Evolutionary conservation across 169 alveolate species (phyloP), one percentile per base, ranked within the genome.

Genomic region (Theileria annulata): DNA sequence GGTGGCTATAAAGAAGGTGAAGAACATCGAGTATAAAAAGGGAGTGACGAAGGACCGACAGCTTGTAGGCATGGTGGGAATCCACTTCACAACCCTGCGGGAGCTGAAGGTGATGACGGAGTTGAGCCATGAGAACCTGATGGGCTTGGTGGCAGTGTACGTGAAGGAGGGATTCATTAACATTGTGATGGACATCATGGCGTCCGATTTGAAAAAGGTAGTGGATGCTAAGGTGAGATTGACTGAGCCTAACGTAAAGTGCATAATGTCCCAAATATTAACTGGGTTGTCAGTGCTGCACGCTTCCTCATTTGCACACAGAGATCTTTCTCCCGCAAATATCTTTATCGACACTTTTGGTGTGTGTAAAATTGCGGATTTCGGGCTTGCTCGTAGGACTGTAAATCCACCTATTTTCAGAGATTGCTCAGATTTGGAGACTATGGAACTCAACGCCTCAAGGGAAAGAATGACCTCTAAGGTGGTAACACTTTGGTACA

Each of bases 1-100:
- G 58, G 97, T 95, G 0, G 99, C 99, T 17, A 92, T 97, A 6
- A 97, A 97, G 88, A 96, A 97, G 87, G 97, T 95, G 27, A 92
- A 82, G 84, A 77, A 81, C 54, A 79, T 82, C 28, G 86, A 85
- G 80, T 27, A 88, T 81, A 77, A 82, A 83, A 70, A 94, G 92
- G 87, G 87, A 37, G 88, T 91, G 83, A 95, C 91, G 71, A 80
- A 86, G 67, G 85, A 80, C 25, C 88, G 90, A 31, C 88, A 84
- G 76, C 60, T 76, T 74, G 86, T 90, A 13, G 96, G 95, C 37
- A 92, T 90, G 81, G 88, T 91, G 42, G 98, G 98, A 1, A 92
- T 95, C 21, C 96, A 94, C 71, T 95, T 92, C 66, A 93, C 97
- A 6, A 92, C 96, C n/a, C 88, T 96, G 60, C 91, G 98, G 68